A percentile compares a stretch with the other conserved stretches of the same genome.
phyloP scores from a whole-genome alignment of 2,329 filamentous ascomycete species.

The Cryphonectria radicalis region DNA sequence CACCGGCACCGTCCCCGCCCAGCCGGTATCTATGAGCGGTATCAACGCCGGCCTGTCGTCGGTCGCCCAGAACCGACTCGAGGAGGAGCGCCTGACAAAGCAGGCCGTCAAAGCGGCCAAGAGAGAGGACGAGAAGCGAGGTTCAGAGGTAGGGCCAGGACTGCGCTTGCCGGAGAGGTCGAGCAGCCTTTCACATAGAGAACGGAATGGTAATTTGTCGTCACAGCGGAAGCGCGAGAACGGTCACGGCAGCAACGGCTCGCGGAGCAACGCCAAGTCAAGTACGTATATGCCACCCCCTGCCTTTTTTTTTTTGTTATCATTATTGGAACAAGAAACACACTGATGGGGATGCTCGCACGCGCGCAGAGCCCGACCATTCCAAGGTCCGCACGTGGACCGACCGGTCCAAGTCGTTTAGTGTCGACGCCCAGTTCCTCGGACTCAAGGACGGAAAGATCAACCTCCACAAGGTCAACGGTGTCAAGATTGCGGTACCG shows the following conservation, averaged over 20 bases:
- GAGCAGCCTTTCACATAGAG: constrained; percentile 74
- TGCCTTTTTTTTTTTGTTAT: background rate
- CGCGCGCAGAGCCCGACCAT: constrained; percentile 72
- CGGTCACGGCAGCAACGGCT: constrained; percentile 58
- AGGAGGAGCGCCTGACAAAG: constrained; percentile 83
- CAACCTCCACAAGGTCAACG: constrained; percentile 96
- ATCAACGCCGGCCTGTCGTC: constrained; percentile 61
- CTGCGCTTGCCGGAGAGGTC: constrained; percentile 76
- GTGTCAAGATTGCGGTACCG: constrained; percentile 96
- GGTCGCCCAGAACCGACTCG: constrained; percentile 76
- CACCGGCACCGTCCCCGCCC: constrained; percentile 66
- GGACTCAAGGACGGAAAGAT: constrained; percentile 95
- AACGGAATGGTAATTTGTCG: constrained; percentile 68
- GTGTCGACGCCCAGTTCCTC: constrained; percentile 95
- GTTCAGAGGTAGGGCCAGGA: constrained; percentile 76
- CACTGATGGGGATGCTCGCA: background rate
- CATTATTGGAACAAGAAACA: background rate
- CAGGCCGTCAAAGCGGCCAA: constrained; percentile 69
- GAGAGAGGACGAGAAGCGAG: constrained; percentile 58
- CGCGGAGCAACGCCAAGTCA: constrained; percentile 66
- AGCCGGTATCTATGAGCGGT: constrained; percentile 53
- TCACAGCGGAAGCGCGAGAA: constrained; percentile 76
- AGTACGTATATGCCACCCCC: constrained; percentile 59
- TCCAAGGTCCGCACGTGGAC: constrained; percentile 90
- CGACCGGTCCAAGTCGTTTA: constrained; percentile 93